Evolutionary conservation across 2,329 filamentous ascomycete genomes (phyloP).

Genomic region (Thelonectria olida): DNA sequence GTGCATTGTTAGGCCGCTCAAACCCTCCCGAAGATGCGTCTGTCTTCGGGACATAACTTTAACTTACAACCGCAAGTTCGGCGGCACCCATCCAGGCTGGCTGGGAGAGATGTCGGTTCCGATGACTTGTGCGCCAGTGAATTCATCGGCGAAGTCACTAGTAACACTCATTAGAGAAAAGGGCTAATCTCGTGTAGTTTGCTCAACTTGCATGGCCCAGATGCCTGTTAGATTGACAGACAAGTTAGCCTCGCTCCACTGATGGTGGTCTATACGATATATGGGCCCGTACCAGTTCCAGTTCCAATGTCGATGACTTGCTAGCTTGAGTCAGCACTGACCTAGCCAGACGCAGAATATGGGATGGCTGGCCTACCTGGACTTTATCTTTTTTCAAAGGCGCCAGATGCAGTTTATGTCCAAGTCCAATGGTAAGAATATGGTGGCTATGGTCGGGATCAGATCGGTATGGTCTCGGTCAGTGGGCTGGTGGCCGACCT

Average conservation of each 20-base stretch:
- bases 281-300: conserved; percentile 56
- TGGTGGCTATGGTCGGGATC: conserved; percentile 21
- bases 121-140: conserved; percentile 53
- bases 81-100: conserved; percentile 60
- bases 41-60: not conserved
- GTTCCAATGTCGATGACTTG: conserved; percentile 60
- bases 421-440: conserved; percentile 32
- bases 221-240: conserved; percentile 34
- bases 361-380: conserved; percentile 15
- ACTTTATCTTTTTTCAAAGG: conserved; percentile 34
- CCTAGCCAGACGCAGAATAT: not conserved
- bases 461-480: not conserved
- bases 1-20: not conserved
- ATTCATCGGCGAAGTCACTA: conserved; percentile 59
- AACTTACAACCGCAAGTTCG: conserved; percentile 54
- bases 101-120: conserved; percentile 67
- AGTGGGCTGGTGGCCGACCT: not conserved
- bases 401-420: conserved; percentile 32
- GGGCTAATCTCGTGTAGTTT: fast-evolving
- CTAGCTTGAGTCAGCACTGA: conserved; percentile 23
- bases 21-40: fast-evolving
- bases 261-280: fast-evolving
- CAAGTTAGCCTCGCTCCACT: not conserved
- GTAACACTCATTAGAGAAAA: not conserved
- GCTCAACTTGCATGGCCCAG: conserved; percentile 57